Conservation (phyloP, 1,284 basidiomycete species). For the Pterulicium gracile region DNA sequence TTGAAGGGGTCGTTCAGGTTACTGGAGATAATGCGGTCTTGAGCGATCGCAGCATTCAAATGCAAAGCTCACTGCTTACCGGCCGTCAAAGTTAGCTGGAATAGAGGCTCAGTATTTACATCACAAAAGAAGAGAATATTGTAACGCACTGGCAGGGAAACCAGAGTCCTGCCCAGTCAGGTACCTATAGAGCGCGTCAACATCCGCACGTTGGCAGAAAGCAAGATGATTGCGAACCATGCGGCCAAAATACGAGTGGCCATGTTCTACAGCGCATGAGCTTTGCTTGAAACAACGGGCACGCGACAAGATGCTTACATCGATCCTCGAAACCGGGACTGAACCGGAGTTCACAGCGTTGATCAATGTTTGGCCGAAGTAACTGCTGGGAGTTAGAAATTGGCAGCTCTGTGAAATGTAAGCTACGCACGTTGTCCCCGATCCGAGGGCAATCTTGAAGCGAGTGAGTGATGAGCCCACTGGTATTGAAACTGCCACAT, state of each 20-base stretch:
- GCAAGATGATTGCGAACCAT: constrained; percentile 33
- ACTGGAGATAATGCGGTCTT: constrained; percentile 23
- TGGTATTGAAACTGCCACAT: not conserved
- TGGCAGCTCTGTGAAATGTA: not conserved
- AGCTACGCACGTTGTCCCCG: constrained; percentile 20
- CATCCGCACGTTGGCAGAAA: not conserved
- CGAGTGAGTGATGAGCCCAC: not conserved
- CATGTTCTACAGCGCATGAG: constrained; percentile 38
- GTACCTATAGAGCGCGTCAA: constrained; percentile 26
- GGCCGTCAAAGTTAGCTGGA: not conserved
- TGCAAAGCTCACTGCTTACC: not conserved
- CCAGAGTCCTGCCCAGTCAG: constrained; percentile 47
- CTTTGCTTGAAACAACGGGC: too few species aligned
- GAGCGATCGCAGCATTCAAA: too few species aligned
- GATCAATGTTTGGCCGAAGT: constrained; percentile 41
- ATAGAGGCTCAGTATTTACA: not conserved
- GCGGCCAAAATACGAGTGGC: constrained; percentile 52
- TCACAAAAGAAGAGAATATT: not conserved
- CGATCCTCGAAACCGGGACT: constrained; percentile 37
- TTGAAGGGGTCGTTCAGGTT: constrained; percentile 13
- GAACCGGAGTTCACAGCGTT: constrained; percentile 41
- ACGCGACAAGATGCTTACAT: constrained; percentile 30
- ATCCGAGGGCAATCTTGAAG: constrained; percentile 18
- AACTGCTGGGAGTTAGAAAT: constrained; percentile 16
- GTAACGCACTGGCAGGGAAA: constrained; percentile 31